Evolutionary conservation across 495 filamentous ascomycete species (phyloP), one percentile per base, ranked within the genome.

Genomic region (Podospora didyma): DNA sequence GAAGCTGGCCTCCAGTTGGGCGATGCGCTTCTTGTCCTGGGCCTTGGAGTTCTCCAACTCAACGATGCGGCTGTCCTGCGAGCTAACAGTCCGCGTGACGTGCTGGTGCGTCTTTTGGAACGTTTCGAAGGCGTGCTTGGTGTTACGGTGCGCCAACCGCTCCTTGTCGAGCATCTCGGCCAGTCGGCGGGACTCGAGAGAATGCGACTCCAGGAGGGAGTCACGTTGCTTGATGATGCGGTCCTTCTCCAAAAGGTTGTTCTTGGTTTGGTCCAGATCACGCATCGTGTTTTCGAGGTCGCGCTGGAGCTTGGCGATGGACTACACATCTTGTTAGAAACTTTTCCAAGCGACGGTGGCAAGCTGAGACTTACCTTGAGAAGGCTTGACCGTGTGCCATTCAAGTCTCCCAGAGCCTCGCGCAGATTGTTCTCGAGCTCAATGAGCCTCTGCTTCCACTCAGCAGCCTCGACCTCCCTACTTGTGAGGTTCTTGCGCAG

Each of bases 111-210:
- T 89, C 62, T 88, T 91, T 65, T 95, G 86, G 60, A 89, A 85
- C 42, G 89, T 86, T 61, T 97, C 94, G 58, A 92, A 91, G 39
- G 92, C 85, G 56, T 88, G 80, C 65, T 90, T 92, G 58, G 94
- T 90, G 51, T 88, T 86, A 39, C 88, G 84, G 54, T 94, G 90
- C 48, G 84, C 84, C 61, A 89, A 83, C 31, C 91, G 86, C 72
- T 98, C 94, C 52, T 93, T 93, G 26, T 98, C 94, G 26, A 97
- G 84, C 46, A 96, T 76, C 51, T 97, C 93, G 6, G 84, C 84
- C 24, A 97, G 75, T 64, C 92, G 92, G 49, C 88, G 82, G 28
- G 83, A 87, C 66, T 98, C 94, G 42, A 96, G 84, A 0, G 85
- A 89, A 62, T 93, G 86, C 49, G 83, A 89, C 72, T 98, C 94